These are phyloP conservation scores for Aeschynomene evenia DNA, from an alignment of 306 rosid species.

Conservation along the genomic window DNA sequence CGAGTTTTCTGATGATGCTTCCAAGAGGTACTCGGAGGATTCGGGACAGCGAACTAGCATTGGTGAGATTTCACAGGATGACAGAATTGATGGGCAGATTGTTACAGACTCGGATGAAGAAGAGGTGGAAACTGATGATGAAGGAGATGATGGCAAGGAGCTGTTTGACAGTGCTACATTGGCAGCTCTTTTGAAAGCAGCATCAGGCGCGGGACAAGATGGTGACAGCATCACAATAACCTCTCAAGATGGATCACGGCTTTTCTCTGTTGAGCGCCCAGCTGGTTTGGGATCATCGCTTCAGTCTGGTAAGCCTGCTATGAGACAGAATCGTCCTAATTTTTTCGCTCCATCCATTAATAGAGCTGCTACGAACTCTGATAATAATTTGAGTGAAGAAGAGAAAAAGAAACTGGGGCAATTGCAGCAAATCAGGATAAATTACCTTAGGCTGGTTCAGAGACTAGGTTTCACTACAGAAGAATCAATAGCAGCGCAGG, in stretches of 20 bases:
- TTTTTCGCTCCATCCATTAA: conserved; percentile 50
- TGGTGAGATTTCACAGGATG: conserved; percentile 55
- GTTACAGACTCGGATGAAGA: conserved; percentile 89
- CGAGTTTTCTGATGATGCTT: conserved; percentile 73
- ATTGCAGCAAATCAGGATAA: conserved; percentile 74
- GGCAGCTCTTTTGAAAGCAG: conserved; percentile 94
- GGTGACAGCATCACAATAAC: conserved; percentile 75
- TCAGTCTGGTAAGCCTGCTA: conserved; percentile 59
- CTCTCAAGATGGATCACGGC: conserved; percentile 85
- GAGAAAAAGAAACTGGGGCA: conserved; percentile 70
- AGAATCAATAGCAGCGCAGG: conserved; percentile 83
- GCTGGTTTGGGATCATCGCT: conserved; percentile 95
- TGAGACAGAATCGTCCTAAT: conserved; percentile 55
- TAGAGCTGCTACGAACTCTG: conserved; percentile 47
- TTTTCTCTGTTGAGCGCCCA: conserved; percentile 96
- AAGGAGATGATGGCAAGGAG: conserved; percentile 79
- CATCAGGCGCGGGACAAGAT: conserved; percentile 70
- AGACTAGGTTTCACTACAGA: conserved; percentile 77
- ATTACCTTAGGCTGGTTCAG: conserved; percentile 75
- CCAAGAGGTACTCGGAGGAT: conserved; percentile 63
- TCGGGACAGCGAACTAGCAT: conserved; percentile 56
- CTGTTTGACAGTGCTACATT: conserved; percentile 89
- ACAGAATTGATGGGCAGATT: conserved; percentile 86
- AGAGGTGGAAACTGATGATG: conserved; percentile 79
- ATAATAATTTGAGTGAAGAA: conserved; percentile 66